phyloP scores from a whole-genome alignment of 305 asterid genomes.

The Plantago coronopus region DNA sequence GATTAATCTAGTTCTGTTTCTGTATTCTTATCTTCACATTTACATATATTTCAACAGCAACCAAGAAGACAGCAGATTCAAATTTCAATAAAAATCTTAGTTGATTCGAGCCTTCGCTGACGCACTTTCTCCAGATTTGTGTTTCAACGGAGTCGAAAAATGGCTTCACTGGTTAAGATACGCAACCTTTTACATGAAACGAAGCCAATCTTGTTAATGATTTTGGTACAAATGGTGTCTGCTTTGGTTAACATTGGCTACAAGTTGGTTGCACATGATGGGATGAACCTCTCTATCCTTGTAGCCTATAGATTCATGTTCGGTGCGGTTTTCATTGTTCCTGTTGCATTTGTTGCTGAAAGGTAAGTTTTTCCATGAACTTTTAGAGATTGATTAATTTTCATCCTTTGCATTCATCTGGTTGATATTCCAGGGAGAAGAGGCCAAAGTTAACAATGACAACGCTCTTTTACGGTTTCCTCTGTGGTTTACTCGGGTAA shows the following conservation, averaged over 20 bases:
- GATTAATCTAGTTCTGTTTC: too few relatives aligned
- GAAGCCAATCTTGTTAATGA: conserved; percentile 36
- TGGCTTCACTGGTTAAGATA: conserved; percentile 11
- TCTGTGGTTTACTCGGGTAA: conserved; percentile 50
- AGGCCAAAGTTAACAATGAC: conserved; percentile 40
- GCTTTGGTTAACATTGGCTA: conserved; percentile 21
- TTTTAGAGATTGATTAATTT: neutral
- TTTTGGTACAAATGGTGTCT: conserved; percentile 25
- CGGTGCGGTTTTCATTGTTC: conserved; percentile 40
- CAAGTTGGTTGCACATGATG: conserved; percentile 39
- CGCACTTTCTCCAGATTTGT: too few relatives aligned
- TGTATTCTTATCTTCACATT: too few relatives aligned
- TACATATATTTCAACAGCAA: too few relatives aligned
- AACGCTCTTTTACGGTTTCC: conserved; percentile 31
- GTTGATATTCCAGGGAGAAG: conserved; percentile 32
- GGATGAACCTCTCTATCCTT: conserved; percentile 34
- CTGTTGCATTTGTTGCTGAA: conserved; percentile 34
- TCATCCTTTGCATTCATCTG: neutral
- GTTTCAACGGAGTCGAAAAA: neutral
- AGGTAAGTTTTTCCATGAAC: conserved; percentile 21
- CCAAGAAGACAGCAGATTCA: too few relatives aligned
- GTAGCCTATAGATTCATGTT: conserved; percentile 44
- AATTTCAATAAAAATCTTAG: too few relatives aligned
- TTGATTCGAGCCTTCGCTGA: neutral
- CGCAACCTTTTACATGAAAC: conserved; percentile 24